Percentiles rank a stretch among this genome's conserved stretches.
These are phyloP conservation scores for Neofusicoccum sp. DNA, from an alignment of 2,329 filamentous ascomycete species.

Conservation along the genomic window DNA sequence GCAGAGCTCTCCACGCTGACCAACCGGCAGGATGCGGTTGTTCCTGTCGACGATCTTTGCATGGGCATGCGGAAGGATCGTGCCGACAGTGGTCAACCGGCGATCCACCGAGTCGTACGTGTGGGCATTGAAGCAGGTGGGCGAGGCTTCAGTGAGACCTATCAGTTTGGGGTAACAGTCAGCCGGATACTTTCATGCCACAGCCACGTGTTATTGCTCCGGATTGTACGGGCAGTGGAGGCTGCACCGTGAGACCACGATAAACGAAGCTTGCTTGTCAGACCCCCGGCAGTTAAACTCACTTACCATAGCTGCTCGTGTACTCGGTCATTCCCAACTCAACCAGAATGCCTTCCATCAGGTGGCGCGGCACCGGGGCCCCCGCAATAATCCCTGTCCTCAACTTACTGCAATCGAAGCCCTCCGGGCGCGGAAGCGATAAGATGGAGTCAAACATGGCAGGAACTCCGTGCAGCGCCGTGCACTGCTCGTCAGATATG, in stretches of 20 bases:
- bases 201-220: not conserved
- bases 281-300: not conserved
- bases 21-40: conserved; percentile 67
- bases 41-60: conserved; percentile 77
- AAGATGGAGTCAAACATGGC: conserved; percentile 78
- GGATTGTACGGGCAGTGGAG: not conserved
- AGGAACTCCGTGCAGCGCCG: conserved; percentile 78
- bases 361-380: conserved; percentile 71
- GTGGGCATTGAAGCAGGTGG: conserved; percentile 80
- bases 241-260: not conserved
- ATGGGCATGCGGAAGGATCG: conserved; percentile 70
- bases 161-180: not conserved
- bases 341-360: conserved; percentile 73
- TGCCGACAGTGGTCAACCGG: conserved; percentile 72
- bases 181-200: not conserved
- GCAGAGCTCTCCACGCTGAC: conserved; percentile 72
- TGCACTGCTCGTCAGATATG: conserved; percentile 57
- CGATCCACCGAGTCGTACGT: conserved; percentile 70
- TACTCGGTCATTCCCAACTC: conserved; percentile 77
- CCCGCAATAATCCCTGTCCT: conserved; percentile 80
- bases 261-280: not conserved
- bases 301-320: conserved; percentile 46
- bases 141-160: conserved; percentile 75
- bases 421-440: conserved; percentile 48
- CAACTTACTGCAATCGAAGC: conserved; percentile 53